Base-by-base conservation (phyloP, 2,329 filamentous ascomycete species). In the Cladosporium halotolerans region DNA sequence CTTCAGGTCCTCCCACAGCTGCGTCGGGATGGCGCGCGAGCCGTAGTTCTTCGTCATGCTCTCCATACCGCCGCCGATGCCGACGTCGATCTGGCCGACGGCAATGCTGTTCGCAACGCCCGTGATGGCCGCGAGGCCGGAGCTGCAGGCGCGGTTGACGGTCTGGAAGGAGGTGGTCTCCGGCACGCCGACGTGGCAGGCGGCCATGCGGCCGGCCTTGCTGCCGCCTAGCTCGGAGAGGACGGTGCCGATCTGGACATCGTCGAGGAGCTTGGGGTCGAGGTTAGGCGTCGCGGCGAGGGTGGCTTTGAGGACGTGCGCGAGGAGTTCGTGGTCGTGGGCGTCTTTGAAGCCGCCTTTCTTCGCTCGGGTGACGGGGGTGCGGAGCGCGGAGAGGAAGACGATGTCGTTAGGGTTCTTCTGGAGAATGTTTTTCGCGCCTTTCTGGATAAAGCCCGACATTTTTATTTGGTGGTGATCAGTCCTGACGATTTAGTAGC, bases 31-130 rank as follows among this genome's bases (percentile, higher is more conserved):
- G n/a, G 91, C 91, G 54, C 83, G 77, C 23, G 77, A 82, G 48
- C 85, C 90, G 71, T 96, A 96, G 73, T 96, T 96, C 60, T 86
- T 76, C 58, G 89, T 95, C 91, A 96, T 96, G 73, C 86, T 92
- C 79, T 96, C 91, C 88, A 95, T 96, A 31, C 91, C 91, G 2
- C 88, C 91, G 9, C 84, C 91, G 57, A 96, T 82, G 55, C 89
- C 91, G 0, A 78, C 76, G 57, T 84, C 80, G 48, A 92, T 86
- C 61, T 81, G 79, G 1, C 87, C 89, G 0, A 80, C 77, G n/a
- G 82, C 79, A 62, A 96, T 93, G 57, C 85, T 79, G 54, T 86
- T 83, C 4, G 88, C 86, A 3, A 95, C 77, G 11, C 77, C 74
- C 1, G 89, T 85, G 47, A 96, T 85, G 23, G 86, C 84, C 61